phyloP scores from a whole-genome alignment of 192 early-diverging fungal species.

The Cladochytrium replicatum region DNA sequence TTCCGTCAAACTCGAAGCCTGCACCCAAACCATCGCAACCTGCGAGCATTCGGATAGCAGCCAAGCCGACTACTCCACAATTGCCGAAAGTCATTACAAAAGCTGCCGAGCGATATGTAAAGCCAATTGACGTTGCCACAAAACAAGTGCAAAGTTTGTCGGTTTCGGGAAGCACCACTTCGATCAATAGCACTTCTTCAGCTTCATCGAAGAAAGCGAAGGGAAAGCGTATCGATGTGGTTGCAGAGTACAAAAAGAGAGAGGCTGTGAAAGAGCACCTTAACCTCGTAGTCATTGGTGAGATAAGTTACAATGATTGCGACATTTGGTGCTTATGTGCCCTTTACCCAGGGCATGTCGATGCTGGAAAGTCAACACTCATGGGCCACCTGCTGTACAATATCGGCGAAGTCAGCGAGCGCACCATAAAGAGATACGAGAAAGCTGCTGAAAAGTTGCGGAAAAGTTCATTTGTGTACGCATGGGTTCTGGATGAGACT shows the following conservation, averaged over 20 bases:
- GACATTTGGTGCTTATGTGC: too few relatives aligned
- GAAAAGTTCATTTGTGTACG: conserved; percentile 92
- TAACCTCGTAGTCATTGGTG: conserved; percentile 85
- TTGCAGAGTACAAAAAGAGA: conserved; percentile 60
- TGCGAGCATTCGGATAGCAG: not conserved
- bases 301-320: too few relatives aligned
- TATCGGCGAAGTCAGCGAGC: conserved; percentile 81
- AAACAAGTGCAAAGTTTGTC: conserved; percentile 6
- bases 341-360: conserved; percentile 72
- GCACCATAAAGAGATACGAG: conserved; percentile 78
- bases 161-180: conserved; percentile 9
- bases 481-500: conserved; percentile 96
- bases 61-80: too few relatives aligned
- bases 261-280: conserved; percentile 54
- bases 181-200: conserved; percentile 8
- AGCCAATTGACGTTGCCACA: not conserved
- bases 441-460: conserved; percentile 85
- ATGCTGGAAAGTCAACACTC: conserved; percentile 92
- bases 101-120: not conserved
- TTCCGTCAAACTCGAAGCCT: conserved; percentile 19
- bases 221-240: conserved; percentile 57
- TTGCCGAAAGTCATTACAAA: too few relatives aligned
- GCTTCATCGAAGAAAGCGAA: conserved; percentile 22
- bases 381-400: conserved; percentile 92
- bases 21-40: too few relatives aligned